Conservation (phyloP, 1,139 yeast species). For the Suhomyces bribrorum region DNA sequence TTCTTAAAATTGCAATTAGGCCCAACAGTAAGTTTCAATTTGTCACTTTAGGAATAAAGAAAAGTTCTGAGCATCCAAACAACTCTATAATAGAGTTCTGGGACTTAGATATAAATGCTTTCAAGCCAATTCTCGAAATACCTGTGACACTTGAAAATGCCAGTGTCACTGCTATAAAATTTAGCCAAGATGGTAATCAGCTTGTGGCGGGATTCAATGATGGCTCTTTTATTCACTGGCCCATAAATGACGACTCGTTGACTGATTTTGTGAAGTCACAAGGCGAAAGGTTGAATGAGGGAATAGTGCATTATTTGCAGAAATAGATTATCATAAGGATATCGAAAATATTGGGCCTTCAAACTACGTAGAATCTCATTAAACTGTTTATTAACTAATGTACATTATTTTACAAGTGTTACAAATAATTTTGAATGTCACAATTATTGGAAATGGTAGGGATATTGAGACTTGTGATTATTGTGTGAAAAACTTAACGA, state of each 20-base stretch:
- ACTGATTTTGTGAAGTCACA: constrained; percentile 7
- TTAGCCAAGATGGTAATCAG: constrained; percentile 24
- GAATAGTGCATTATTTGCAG: constrained; percentile 13
- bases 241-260: constrained; percentile 20
- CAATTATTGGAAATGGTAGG: no score
- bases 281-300: constrained; percentile 11
- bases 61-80: constrained; percentile 18
- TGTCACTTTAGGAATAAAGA: constrained; percentile 46
- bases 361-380: no score
- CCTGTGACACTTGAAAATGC: constrained; percentile 14
- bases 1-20: constrained; percentile 44
- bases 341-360: no score
- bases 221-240: constrained; percentile 26
- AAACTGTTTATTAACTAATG: constrained; percentile 17
- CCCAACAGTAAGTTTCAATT: constrained; percentile 48
- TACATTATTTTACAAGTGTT: constrained; percentile 18
- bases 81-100: constrained; percentile 50
- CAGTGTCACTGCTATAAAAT: constrained; percentile 22
- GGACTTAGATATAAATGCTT: constrained; percentile 47
- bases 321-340: constrained; percentile 3
- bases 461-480: no score
- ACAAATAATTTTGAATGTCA: no score
- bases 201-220: constrained; percentile 29
- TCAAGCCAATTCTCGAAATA: constrained; percentile 38
- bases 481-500: no score